Conservation (phyloP, 2,329 filamentous ascomycete species). For the Alternaria postmessia region DNA sequence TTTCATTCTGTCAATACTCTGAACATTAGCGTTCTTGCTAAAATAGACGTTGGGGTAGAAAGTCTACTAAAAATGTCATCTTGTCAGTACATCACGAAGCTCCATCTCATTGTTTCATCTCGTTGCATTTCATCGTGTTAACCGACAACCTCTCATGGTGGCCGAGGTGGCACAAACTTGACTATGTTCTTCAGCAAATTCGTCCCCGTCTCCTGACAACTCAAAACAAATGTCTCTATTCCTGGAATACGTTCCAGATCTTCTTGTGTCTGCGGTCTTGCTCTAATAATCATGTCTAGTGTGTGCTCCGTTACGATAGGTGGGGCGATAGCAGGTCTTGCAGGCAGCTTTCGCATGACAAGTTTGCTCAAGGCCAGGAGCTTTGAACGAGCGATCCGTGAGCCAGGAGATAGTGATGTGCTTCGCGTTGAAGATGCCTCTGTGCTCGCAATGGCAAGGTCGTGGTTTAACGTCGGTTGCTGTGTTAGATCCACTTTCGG, state of each 20-base stretch:
- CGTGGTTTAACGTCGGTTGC: conserved; percentile 3
- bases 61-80: not conserved
- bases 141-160: not conserved
- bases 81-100: not conserved
- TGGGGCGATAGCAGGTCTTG: not conserved
- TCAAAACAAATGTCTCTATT: conserved; percentile 29
- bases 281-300: conserved; percentile 30
- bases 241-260: conserved; percentile 38
- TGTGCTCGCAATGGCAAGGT: not conserved
- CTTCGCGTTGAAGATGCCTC: not conserved
- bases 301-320: conserved; percentile 33
- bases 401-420: not conserved
- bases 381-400: conserved; percentile 30
- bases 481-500: not conserved
- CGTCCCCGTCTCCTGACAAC: conserved; percentile 27
- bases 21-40: not conserved
- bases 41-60: not conserved
- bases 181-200: conserved; percentile 39
- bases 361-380: conserved; percentile 42
- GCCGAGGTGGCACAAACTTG: conserved; percentile 28
- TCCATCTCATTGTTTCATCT: not conserved
- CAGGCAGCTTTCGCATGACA: conserved; percentile 26
- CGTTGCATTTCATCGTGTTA: not conserved
- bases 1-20: not conserved
- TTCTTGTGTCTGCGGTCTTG: conserved; percentile 29